These are phyloP conservation scores for Globisporangium yorkense DNA, from an alignment of 352 stramenopile genomes.

Conservation along the genomic window DNA sequence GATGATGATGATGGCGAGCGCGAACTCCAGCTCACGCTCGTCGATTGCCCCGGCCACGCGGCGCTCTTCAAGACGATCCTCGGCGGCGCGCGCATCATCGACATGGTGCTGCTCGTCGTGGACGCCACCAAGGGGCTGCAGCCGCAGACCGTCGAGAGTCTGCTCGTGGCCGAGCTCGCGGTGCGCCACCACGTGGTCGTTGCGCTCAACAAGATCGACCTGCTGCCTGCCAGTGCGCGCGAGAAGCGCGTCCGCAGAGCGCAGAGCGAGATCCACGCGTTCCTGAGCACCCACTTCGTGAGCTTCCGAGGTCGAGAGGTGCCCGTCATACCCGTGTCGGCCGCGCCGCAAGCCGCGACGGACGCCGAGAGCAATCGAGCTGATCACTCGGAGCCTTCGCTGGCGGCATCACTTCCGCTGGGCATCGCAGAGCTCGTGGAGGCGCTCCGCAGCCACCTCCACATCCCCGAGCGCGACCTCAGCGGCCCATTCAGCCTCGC, in stretches of 20 bases:
- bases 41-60: conserved; percentile 96
- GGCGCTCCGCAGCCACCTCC: conserved; percentile 26
- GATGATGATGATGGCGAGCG: conserved; percentile 11
- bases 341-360: conserved; percentile 20
- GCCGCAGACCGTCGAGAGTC: conserved; percentile 97
- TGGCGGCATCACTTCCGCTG: conserved; percentile 12
- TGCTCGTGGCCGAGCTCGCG: conserved; percentile 94
- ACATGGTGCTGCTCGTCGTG: conserved; percentile 97
- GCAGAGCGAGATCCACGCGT: conserved; percentile 57
- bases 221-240: conserved; percentile 77
- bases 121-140: conserved; percentile 97
- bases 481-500: conserved; percentile 87
- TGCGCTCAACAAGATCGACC: conserved; percentile 96
- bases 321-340: conserved; percentile 85
- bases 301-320: conserved; percentile 17
- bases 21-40: conserved; percentile 92
- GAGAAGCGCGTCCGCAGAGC: conserved; percentile 50
- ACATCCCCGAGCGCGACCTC: conserved; percentile 31
- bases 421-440: conserved; percentile 75
- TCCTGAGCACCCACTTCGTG: conserved; percentile 20
- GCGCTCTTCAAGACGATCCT: conserved; percentile 99
- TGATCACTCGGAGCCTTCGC: background rate
- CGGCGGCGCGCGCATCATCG: conserved; percentile 98
- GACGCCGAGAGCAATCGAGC: background rate
- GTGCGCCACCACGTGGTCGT: conserved; percentile 89